Base-by-base conservation (phyloP, 202 grass and related monocot genomes). In the Dendrocalamus latiflorus region DNA sequence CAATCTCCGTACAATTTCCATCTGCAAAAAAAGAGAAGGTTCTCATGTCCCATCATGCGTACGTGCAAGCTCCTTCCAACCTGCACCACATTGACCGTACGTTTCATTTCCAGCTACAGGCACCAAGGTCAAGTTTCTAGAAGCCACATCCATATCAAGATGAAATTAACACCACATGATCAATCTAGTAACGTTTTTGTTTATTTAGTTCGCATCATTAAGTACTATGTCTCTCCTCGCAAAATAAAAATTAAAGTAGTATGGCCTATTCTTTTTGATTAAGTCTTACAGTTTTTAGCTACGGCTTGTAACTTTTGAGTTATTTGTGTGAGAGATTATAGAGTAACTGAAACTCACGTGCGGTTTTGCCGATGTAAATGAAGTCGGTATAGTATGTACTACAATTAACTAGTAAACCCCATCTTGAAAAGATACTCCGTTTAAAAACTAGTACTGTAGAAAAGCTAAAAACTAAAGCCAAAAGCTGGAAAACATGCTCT, bases 81-180 rank as follows among this genome's bases (percentile, higher is more conserved):
- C 77, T 81, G 41, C 70, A 69, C n/a, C 65, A 45, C 42, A 50
- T 72, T 71, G 70, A 70, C 68, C 51, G 53, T 77, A 41, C 55
- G 4, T 33, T 75, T 18, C 17, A 53, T 22, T 21, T 64, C 2
- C 12, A 75, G 33, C 25, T 63, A 6, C 20, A 38, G 1, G 8
- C 36, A 49, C 56, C 30, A 48, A 55, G 41, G 41, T 36, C 81
- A 26, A 74, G 78, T 17, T 82, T 86, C 78, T 89, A 77, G 83
- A 89, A 77, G 63, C 82, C 64, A 80, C 57, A 26, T 58, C 67
- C 81, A 41, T 81, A 16, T 21, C 65, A 26, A 57, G 14, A 33
- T 10, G 61, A 60, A 55, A 44, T 62, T 30, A 30, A 85, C 83
- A 41, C 28, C 47, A 3, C 4, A 16, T 8, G 57, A 85, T 62